Base-by-base conservation (phyloP, 169 alveolate species). In the Plasmodium ovale region DNA sequence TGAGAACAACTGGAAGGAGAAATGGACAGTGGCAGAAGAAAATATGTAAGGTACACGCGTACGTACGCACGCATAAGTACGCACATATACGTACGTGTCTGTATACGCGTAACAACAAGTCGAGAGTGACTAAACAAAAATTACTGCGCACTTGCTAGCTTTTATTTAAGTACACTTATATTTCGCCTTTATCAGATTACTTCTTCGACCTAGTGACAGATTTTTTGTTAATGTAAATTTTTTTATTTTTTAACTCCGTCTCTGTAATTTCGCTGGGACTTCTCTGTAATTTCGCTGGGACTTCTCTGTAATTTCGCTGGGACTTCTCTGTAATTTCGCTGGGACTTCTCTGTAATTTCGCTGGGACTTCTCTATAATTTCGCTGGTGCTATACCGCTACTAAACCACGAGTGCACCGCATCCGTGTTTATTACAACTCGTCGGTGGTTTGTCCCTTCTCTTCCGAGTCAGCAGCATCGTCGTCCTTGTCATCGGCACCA, bases 361-460 rank as follows among this genome's bases (percentile, higher is more conserved):
- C n/a, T n/a, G n/a, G n/a, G n/a, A n/a, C n/a, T n/a, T n/a, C n/a
- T n/a, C n/a, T n/a, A n/a, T n/a, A n/a, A n/a, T n/a, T n/a, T n/a
- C n/a, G n/a, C n/a, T n/a, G n/a, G n/a, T n/a, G n/a, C n/a, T n/a
- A n/a, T n/a, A n/a, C n/a, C n/a, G n/a, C n/a, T n/a, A n/a, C n/a
- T n/a, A n/a, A n/a, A n/a, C n/a, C n/a, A n/a, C n/a, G n/a, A n/a
- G n/a, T 62, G 2, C 23, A 27, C 33, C 16, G n/a, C 1, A 0
- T 9, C n/a, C n/a, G 31, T n/a, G 19, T 62, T 56, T 19, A 7
- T 37, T 35, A 73, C 31, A 79, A 79, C 25, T 79, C 89, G 14
- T 79, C 89, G 12, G 79, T 35, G 19, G 51, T 54, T n/a, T 51
- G 58, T 4, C 19, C 14, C 37, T 77, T 64, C 19, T 64, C 54